Conservation (phyloP, 78 protist genomes). For the Capsaspora owczarzaki region DNA sequence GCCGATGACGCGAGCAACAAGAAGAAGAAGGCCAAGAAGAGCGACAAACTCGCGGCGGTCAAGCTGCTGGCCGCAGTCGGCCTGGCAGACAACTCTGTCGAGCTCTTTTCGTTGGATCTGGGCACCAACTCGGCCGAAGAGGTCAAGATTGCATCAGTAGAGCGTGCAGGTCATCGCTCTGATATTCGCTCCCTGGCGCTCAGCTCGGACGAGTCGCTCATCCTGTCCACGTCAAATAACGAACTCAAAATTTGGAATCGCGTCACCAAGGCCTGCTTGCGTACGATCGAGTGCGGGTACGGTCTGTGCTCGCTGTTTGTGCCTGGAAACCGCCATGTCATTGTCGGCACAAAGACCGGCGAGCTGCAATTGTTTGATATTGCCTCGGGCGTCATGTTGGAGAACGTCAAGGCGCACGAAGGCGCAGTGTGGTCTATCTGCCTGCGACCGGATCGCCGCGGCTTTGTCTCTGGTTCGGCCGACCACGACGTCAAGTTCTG, state of each 20-base stretch:
- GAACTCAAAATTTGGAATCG: constrained; percentile 64
- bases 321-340: constrained; percentile 73
- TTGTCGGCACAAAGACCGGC: constrained; percentile 89
- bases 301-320: constrained; percentile 59
- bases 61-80: too few relatives aligned
- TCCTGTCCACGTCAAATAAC: constrained; percentile 16
- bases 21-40: too few relatives aligned
- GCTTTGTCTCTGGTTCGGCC: constrained; percentile 69
- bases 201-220: constrained; percentile 33
- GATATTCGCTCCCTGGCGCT: constrained; percentile 65
- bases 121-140: too few relatives aligned
- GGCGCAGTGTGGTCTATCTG: constrained; percentile 53
- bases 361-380: constrained; percentile 63
- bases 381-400: constrained; percentile 14
- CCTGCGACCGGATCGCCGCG: constrained; percentile 34
- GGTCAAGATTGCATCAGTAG: constrained; percentile 9
- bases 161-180: constrained; percentile 59
- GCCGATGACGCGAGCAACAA: too few relatives aligned
- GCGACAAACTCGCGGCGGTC: too few relatives aligned
- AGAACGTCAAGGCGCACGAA: constrained; percentile 59
- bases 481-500: constrained; percentile 84
- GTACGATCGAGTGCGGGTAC: constrained; percentile 63
- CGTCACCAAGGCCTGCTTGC: constrained; percentile 38
- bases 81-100: too few relatives aligned
- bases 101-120: too few relatives aligned